Evolutionary conservation across 2,329 filamentous ascomycete genomes (phyloP).

Genomic region (Penicillium griseofulvum): DNA sequence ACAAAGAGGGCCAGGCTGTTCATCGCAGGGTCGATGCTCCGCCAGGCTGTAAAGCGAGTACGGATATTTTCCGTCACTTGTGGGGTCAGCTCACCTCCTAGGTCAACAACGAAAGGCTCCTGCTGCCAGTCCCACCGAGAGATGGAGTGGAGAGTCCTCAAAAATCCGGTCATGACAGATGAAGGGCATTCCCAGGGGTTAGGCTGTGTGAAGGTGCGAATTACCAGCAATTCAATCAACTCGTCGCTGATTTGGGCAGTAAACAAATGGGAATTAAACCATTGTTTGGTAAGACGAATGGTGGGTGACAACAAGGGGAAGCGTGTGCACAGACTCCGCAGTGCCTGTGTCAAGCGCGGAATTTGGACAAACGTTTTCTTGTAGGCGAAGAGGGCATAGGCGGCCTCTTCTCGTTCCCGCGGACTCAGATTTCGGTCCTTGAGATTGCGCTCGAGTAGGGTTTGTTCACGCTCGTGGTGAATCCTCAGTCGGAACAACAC

Average conservation of each 20-base stretch:
- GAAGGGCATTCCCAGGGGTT: slow-evolving; percentile 78
- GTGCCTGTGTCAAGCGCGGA: slow-evolving; percentile 76
- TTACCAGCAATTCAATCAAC: slow-evolving; percentile 77
- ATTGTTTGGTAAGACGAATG: slow-evolving; percentile 81
- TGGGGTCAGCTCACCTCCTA: slow-evolving; percentile 60
- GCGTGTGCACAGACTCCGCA: slow-evolving; percentile 76
- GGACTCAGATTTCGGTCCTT: slow-evolving; percentile 69
- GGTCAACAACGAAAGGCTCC: slow-evolving; percentile 77
- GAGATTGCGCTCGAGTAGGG: slow-evolving; percentile 72
- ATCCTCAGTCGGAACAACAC: slow-evolving; percentile 81
- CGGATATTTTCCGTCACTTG: slow-evolving; percentile 62
- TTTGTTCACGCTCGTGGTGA: slow-evolving; percentile 82
- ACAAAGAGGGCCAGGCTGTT: slow-evolving; percentile 79
- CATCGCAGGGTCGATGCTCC: slow-evolving; percentile 83
- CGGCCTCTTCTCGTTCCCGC: slow-evolving; percentile 65
- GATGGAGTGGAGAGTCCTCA: slow-evolving; percentile 75
- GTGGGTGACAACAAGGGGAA: slow-evolving; percentile 76
- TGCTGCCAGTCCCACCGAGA: slow-evolving; percentile 89
- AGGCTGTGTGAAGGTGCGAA: slow-evolving; percentile 74
- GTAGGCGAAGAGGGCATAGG: slow-evolving; percentile 66
- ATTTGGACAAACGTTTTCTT: slow-evolving; percentile 69
- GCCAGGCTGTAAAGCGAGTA: slow-evolving; percentile 76
- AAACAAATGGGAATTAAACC: slow-evolving; percentile 84
- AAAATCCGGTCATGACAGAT: slow-evolving; percentile 73
- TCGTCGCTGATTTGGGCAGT: slow-evolving; percentile 72